phyloP scores from a whole-genome alignment of 1,284 basidiomycete genomes.

The Exobasidium cylindrosporum region DNA sequence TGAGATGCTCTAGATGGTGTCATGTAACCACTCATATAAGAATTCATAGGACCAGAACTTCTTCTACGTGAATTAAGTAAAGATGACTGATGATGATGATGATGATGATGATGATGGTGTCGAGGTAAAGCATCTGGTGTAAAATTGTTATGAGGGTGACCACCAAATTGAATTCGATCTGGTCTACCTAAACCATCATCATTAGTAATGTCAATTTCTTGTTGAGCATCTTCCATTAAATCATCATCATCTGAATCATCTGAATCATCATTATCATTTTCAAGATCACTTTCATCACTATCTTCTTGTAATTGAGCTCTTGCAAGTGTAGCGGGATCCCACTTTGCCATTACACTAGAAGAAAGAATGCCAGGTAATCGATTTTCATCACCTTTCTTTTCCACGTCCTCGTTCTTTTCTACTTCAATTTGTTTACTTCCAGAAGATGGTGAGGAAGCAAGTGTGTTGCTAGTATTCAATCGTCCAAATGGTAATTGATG shows the following conservation, averaged over 20 bases:
- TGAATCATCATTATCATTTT: background rate
- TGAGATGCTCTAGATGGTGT: constrained; percentile 1
- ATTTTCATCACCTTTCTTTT: background rate
- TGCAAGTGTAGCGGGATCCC: constrained; percentile 3
- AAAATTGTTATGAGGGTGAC: background rate
- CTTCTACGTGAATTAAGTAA: background rate
- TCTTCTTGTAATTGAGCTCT: constrained; percentile 5
- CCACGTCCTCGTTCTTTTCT: background rate
- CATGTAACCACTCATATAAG: constrained; percentile 1
- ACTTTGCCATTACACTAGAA: background rate
- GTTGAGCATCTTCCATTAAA: background rate
- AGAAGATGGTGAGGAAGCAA: background rate
- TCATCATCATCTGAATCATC: background rate
- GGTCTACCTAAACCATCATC: constrained; percentile 4
- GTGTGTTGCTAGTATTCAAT: background rate
- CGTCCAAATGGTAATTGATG: background rate
- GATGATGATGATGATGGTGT: background rate
- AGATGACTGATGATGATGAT: background rate
- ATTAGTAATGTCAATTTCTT: background rate
- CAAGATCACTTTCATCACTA: constrained; percentile 1
- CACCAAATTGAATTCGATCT: background rate
- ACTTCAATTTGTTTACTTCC: no score
- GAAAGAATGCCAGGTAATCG: background rate
- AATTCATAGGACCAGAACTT: background rate
- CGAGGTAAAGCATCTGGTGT: background rate